These are phyloP conservation scores for Cubamyces sp. DNA, from an alignment of 768 basidiomycete species.

Conservation along the genomic window DNA sequence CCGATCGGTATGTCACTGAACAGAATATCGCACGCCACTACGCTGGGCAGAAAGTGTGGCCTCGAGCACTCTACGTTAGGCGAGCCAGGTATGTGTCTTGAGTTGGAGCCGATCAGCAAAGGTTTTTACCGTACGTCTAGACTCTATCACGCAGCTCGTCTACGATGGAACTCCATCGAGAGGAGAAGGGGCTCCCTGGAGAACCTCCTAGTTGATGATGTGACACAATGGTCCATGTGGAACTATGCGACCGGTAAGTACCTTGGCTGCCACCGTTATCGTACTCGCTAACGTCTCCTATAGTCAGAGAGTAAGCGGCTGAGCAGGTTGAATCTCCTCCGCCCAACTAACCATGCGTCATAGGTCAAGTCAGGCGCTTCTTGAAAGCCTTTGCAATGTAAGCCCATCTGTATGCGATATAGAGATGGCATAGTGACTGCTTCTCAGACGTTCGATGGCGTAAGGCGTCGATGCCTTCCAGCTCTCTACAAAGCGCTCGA, in stretches of 20 bases:
- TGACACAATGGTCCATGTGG: conserved; percentile 79
- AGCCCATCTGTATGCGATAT: conserved; percentile 18
- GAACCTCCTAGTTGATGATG: conserved; percentile 68
- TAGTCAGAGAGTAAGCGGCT: conserved; percentile 37
- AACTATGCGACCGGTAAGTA: conserved; percentile 58
- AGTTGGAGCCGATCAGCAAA: background rate
- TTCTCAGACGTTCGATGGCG: conserved; percentile 66
- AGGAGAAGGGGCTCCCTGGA: conserved; percentile 61
- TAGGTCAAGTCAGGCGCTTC: conserved; percentile 44
- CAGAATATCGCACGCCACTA: conserved; percentile 69
- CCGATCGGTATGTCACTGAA: conserved; percentile 61
- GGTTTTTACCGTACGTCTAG: conserved; percentile 35
- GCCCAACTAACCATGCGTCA: conserved; percentile 20
- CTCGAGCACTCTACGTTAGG: conserved; percentile 68
- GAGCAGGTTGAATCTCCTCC: too few relatives aligned
- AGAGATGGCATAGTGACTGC: background rate
- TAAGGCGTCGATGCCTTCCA: conserved; percentile 65
- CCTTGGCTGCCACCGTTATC: background rate
- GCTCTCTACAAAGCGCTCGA: conserved; percentile 58
- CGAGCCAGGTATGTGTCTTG: conserved; percentile 56
- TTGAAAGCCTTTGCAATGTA: conserved; percentile 51
- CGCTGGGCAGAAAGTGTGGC: conserved; percentile 76
- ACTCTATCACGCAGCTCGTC: conserved; percentile 65
- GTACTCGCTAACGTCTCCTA: background rate
- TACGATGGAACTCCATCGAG: conserved; percentile 78